phyloP scores from a whole-genome alignment of 371 early-diverging fungal species.

The Apophysomyces trapeziformis region DNA sequence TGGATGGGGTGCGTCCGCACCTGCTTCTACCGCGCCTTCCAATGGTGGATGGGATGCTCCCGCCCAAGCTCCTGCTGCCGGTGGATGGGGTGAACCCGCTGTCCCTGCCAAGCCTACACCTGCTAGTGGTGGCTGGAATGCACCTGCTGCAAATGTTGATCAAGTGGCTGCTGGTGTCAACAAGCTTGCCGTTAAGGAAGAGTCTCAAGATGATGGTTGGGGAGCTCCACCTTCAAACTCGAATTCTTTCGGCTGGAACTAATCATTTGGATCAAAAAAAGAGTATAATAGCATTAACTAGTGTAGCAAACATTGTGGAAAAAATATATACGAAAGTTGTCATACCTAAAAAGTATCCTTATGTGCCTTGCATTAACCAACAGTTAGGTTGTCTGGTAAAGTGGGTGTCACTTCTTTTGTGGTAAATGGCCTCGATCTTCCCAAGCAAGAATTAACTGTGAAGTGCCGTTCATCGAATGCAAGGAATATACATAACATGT shows the following conservation, averaged over 20 bases:
- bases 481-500: too few species aligned
- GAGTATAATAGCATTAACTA: slow-evolving; percentile 12
- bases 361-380: too few species aligned
- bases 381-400: too few species aligned
- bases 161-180: background rate
- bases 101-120: background rate
- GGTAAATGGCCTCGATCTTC: too few species aligned
- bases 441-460: too few species aligned
- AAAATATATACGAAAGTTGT: background rate
- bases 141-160: slow-evolving; percentile 22
- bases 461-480: too few species aligned
- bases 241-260: slow-evolving; percentile 33
- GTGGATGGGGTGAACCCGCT: slow-evolving; percentile 21
- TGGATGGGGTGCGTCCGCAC: slow-evolving; percentile 22
- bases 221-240: slow-evolving; percentile 35
- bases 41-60: slow-evolving; percentile 26
- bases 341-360: too few species aligned
- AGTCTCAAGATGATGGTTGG: slow-evolving; percentile 33
- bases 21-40: slow-evolving; percentile 22
- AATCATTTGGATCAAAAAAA: slow-evolving; percentile 13
- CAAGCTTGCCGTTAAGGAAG: background rate
- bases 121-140: slow-evolving; percentile 9
- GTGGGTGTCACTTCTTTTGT: too few species aligned
- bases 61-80: slow-evolving; percentile 17
- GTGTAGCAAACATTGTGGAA: slow-evolving; percentile 4